A percentile compares a stretch with the other conserved stretches of the same genome.
Conservation (phyloP, 805 yeast species). For the Jamesozyma gamospora region DNA sequence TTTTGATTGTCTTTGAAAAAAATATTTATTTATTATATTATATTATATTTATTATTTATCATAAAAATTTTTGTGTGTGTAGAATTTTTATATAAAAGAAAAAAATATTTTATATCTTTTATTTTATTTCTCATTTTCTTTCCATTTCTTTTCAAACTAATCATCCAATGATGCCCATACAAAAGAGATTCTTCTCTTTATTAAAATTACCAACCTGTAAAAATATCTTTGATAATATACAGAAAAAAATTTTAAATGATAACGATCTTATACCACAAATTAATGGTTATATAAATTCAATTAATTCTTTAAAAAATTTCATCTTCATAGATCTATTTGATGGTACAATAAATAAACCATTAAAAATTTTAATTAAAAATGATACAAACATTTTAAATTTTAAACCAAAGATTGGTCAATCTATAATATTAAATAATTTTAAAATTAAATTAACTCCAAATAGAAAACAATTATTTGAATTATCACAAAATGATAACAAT, state of each 20-base stretch:
- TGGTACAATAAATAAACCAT: conserved; percentile 49
- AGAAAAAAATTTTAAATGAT: conserved; percentile 3
- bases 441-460: conserved; percentile 14
- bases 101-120: too few species aligned
- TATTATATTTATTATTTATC: too few species aligned
- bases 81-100: too few species aligned
- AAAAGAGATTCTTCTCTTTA: neutral
- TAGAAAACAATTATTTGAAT: conserved; percentile 43
- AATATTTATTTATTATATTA: too few species aligned
- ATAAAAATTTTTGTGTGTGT: neutral
- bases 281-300: conserved; percentile 67
- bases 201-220: conserved; percentile 1
- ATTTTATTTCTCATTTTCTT: neutral
- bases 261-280: conserved; percentile 21
- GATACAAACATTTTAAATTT: conserved; percentile 7
- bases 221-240: conserved; percentile 1
- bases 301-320: conserved; percentile 62
- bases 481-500: conserved; percentile 31
- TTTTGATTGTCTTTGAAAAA: too few species aligned
- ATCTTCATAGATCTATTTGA: conserved; percentile 76
- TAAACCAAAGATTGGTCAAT: conserved; percentile 19
- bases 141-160: too few species aligned
- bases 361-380: conserved; percentile 43
- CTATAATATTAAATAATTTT: conserved; percentile 36
- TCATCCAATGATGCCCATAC: too few species aligned